A percentile compares a stretch with the other conserved stretches of the same genome.
Evolutionary conservation across 306 rosid species (phyloP).

Genomic region (Luffa aegyptiaca): DNA sequence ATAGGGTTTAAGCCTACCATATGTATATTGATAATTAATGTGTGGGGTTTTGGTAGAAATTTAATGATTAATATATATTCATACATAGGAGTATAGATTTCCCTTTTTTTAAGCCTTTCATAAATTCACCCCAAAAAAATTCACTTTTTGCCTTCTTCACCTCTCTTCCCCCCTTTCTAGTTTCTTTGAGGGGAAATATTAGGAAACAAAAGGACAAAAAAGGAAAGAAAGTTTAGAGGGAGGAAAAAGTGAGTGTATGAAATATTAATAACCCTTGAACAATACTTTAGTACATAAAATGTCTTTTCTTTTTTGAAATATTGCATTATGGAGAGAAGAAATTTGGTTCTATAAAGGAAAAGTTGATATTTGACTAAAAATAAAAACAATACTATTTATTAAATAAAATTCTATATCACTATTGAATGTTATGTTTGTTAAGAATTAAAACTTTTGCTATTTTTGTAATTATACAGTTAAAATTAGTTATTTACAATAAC

Average conservation of each 20-base stretch:
- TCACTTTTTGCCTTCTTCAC: neutral
- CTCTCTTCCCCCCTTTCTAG: neutral
- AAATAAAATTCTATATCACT: no score
- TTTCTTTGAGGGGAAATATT: neutral
- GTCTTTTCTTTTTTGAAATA: neutral
- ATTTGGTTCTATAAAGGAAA: neutral
- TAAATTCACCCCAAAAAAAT: neutral
- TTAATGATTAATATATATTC: neutral
- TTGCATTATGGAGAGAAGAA: neutral
- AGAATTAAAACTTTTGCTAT: neutral
- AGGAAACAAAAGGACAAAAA: neutral
- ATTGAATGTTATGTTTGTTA: no score
- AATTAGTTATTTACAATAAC: neutral
- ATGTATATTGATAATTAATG: neutral
- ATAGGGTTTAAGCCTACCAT: neutral
- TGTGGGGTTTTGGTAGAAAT: neutral
- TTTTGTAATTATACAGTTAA: neutral
- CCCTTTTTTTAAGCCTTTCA: neutral
- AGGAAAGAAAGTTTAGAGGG: neutral
- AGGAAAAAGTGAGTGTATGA: neutral
- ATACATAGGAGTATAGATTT: neutral
- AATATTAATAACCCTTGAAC: no score
- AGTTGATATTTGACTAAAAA: neutral
- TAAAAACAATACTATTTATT: neutral
- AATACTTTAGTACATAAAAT: no score